Conservation (phyloP, 2,329 filamentous ascomycete genomes). For the Periconia sp. region DNA sequence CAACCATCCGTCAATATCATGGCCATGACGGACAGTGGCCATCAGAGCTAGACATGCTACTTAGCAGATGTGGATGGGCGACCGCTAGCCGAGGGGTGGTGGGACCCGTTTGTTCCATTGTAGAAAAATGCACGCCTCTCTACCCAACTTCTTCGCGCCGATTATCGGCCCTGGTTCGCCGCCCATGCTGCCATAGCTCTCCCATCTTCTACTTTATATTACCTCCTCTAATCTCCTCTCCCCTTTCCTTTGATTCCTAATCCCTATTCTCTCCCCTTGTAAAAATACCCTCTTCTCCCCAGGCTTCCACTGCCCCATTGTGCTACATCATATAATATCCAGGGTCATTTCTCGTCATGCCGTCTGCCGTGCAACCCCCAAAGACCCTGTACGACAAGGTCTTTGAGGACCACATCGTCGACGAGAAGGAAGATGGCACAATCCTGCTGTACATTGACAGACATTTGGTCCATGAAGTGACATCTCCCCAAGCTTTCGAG, state of each 20-base stretch:
- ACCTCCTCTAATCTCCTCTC: not conserved
- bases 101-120: too few species aligned
- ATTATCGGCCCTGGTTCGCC: constrained; percentile 1
- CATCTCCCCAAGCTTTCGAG: constrained; percentile 98
- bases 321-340: constrained; percentile 14
- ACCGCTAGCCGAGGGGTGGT: not conserved
- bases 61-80: too few species aligned
- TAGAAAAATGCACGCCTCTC: not conserved
- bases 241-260: not conserved
- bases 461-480: constrained; percentile 97
- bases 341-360: constrained; percentile 61
- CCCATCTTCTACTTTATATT: not conserved
- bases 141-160: not conserved
- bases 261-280: not conserved
- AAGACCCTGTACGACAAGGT: constrained; percentile 98
- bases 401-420: constrained; percentile 89
- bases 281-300: not conserved
- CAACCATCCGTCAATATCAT: too few species aligned
- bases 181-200: not conserved
- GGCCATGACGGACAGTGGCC: too few species aligned
- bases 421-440: constrained; percentile 89
- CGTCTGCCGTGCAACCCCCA: constrained; percentile 69
- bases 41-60: too few species aligned
- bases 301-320: not conserved
- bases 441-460: constrained; percentile 92